Evolutionary conservation across 2,329 filamentous ascomycete species (phyloP).

Genomic region (Claviceps capensis): DNA sequence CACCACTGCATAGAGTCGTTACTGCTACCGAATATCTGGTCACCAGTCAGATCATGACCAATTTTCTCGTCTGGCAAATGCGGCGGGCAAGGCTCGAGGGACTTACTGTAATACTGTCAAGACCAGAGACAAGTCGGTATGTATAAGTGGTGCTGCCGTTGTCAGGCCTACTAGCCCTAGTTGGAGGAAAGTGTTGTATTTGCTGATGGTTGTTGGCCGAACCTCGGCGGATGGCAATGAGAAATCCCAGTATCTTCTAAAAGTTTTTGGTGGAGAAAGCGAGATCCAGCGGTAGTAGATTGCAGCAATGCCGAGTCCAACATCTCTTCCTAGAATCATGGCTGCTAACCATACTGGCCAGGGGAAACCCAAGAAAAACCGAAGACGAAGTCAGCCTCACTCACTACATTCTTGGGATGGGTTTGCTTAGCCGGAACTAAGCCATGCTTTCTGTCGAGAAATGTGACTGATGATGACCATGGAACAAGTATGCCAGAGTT

Average conservation of each 20-base stretch:
- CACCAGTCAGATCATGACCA: neutral
- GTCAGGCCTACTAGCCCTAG: constrained; percentile 74
- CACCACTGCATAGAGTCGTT: constrained; percentile 86
- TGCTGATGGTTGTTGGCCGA: constrained; percentile 69
- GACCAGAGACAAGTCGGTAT: constrained; percentile 38
- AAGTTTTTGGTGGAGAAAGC: constrained; percentile 83
- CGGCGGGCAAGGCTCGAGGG: too few species aligned
- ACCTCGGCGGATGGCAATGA: constrained; percentile 79
- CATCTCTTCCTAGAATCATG: constrained; percentile 84
- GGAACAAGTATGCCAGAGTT: too few species aligned
- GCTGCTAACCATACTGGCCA: constrained; percentile 63
- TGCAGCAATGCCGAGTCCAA: constrained; percentile 68
- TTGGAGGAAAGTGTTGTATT: constrained; percentile 90
- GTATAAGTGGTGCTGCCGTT: constrained; percentile 63
- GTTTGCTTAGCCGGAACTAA: too few species aligned
- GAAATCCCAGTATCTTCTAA: constrained; percentile 93
- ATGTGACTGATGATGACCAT: too few species aligned
- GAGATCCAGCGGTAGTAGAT: constrained; percentile 96
- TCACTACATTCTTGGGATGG: neutral
- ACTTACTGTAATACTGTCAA: constrained; percentile 53
- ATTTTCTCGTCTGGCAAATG: neutral
- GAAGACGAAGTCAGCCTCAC: neutral
- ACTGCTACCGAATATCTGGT: constrained; percentile 66
- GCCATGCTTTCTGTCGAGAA: too few species aligned
- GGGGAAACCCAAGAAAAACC: neutral